phyloP scores from a whole-genome alignment of 441 rosid species.

The Syzygium syzygioides region DNA sequence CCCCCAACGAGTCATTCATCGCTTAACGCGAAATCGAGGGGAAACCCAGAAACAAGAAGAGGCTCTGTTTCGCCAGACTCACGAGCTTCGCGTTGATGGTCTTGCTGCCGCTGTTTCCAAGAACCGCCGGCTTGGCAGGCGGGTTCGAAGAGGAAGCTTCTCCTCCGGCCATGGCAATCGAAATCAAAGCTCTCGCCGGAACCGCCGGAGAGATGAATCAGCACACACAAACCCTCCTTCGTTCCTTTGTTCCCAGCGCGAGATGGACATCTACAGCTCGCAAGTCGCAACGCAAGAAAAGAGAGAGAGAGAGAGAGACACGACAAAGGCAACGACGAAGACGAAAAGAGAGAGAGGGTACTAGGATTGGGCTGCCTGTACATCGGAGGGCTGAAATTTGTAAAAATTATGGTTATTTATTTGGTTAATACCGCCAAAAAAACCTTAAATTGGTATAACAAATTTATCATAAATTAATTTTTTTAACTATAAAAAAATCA shows the following conservation, averaged over 20 bases:
- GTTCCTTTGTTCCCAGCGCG: neutral
- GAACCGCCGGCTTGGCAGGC: neutral
- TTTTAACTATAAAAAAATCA: too few relatives aligned
- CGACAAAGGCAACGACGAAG: conserved; percentile 76
- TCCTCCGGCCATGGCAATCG: neutral
- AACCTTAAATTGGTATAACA: too few relatives aligned
- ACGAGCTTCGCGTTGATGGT: conserved; percentile 28
- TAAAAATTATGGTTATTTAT: too few relatives aligned
- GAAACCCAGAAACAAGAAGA: neutral
- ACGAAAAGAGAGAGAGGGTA: neutral
- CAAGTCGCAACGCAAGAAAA: neutral
- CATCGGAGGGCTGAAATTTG: too few relatives aligned
- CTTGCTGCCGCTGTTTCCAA: conserved; percentile 15
- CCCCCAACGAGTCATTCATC: neutral
- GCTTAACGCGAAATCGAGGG: neutral
- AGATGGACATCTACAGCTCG: neutral
- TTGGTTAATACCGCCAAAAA: too few relatives aligned
- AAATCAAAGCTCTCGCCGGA: neutral
- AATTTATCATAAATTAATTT: too few relatives aligned
- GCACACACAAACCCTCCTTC: neutral
- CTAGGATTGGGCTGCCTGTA: neutral
- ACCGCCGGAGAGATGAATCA: neutral
- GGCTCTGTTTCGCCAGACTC: neutral
- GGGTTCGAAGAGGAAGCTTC: neutral
- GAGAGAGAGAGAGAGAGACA: conserved; percentile 2